Evolutionary conservation across 2,329 filamentous ascomycete genomes (phyloP).

Genomic region (Xylariaceae sp.): DNA sequence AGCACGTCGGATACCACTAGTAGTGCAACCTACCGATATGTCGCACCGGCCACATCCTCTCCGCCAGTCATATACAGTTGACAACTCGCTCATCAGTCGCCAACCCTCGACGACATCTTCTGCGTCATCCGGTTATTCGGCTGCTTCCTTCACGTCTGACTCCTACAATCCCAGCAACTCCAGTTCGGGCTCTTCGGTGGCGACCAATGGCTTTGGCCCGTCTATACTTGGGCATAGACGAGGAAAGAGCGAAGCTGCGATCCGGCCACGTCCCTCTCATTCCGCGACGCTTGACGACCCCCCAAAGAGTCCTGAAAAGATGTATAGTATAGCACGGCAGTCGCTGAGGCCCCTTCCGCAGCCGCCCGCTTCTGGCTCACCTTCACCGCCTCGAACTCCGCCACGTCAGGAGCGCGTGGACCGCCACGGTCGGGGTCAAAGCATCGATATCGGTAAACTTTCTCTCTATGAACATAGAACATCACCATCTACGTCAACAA

Average conservation of each 20-base stretch:
- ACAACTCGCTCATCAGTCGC: conserved; percentile 44
- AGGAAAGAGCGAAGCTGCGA: conserved; percentile 66
- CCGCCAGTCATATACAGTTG: conserved; percentile 44
- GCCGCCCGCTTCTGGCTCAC: conserved; percentile 44
- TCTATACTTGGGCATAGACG: conserved; percentile 56
- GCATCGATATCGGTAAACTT: conserved; percentile 55
- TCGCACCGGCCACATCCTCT: conserved; percentile 54
- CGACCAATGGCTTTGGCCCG: conserved; percentile 54
- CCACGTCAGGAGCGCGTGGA: conserved; percentile 35
- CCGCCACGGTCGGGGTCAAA: conserved; percentile 56
- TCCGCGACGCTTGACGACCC: conserved; percentile 41
- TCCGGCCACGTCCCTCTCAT: conserved; percentile 45
- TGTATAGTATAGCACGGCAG: conserved; percentile 68
- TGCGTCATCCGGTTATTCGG: conserved; percentile 64
- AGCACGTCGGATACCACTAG: conserved; percentile 14
- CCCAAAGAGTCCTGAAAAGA: conserved; percentile 49
- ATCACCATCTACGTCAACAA: conserved; percentile 38
- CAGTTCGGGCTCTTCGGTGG: conserved; percentile 67
- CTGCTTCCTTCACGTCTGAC: conserved; percentile 40
- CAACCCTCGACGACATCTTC: conserved; percentile 66
- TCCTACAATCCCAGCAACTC: conserved; percentile 53
- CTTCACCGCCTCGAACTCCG: conserved; percentile 30
- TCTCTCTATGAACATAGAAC: conserved; percentile 41
- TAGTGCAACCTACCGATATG: conserved; percentile 37
- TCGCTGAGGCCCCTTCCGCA: conserved; percentile 72